These are phyloP conservation scores for Graphilbum ipis-grandicollis DNA, from an alignment of 2,329 filamentous ascomycete species.

Conservation along the genomic window DNA sequence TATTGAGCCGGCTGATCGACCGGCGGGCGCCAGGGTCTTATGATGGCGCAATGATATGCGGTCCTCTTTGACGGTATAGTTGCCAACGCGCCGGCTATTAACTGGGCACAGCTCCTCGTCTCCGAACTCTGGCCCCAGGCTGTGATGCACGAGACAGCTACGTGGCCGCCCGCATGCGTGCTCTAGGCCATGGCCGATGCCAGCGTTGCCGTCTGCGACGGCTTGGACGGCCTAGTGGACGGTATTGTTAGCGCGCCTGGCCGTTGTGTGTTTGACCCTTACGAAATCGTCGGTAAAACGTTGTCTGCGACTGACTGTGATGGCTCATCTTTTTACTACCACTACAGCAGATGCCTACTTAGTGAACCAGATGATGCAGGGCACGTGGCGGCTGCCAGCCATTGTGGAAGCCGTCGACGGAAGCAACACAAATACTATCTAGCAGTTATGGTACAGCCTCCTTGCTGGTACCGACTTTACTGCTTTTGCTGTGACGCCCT, in stretches of 20 bases:
- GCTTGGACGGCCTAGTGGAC: conserved; percentile 9
- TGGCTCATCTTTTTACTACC: too few species aligned
- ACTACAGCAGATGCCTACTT: too few species aligned
- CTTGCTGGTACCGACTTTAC: too few species aligned
- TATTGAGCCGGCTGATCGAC: conserved; percentile 32
- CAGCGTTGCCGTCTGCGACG: neutral
- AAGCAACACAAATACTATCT: too few species aligned
- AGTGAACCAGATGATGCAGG: too few species aligned
- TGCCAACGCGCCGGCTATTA: conserved; percentile 14
- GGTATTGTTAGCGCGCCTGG: conserved; percentile 19
- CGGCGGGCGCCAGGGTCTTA: conserved; percentile 33
- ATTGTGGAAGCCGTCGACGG: too few species aligned
- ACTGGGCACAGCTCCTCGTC: conserved; percentile 13
- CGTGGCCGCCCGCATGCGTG: conserved; percentile 11
- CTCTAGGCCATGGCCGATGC: neutral
- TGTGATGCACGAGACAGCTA: conserved; percentile 1
- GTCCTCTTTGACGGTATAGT: conserved; percentile 32
- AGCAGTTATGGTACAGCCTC: too few species aligned
- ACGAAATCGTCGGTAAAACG: neutral
- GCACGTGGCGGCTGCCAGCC: too few species aligned
- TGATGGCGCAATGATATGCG: conserved; percentile 29
- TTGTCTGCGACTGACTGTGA: conserved; percentile 1
- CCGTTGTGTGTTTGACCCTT: conserved; percentile 16
- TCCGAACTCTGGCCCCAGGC: conserved; percentile 12
- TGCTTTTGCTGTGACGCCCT: too few species aligned